These are phyloP conservation scores for Seiridium unicorne DNA, from an alignment of 2,329 filamentous ascomycete genomes.

Conservation along the genomic window DNA sequence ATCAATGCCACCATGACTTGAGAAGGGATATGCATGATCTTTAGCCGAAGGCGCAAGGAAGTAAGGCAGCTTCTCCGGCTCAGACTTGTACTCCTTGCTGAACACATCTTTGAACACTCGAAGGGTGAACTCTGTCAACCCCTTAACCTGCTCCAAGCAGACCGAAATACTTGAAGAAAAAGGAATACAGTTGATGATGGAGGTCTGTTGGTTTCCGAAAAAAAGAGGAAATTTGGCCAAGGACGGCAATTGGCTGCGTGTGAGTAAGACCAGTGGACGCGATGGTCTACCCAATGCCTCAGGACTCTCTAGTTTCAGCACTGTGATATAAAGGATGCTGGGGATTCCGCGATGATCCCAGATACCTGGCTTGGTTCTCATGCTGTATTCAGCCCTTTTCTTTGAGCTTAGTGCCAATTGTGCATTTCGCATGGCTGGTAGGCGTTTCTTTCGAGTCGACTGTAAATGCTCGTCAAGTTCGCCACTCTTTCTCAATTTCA, in stretches of 20 bases:
- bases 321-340: conserved; percentile 55
- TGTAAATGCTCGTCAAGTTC: conserved; percentile 74
- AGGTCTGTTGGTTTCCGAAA: conserved; percentile 62
- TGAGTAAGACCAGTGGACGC: conserved; percentile 68
- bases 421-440: conserved; percentile 86
- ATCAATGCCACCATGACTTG: conserved; percentile 14
- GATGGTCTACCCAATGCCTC: conserved; percentile 57
- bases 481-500: conserved; percentile 62
- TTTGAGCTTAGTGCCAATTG: conserved; percentile 78
- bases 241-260: conserved; percentile 60
- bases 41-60: conserved; percentile 66
- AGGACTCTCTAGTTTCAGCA: conserved; percentile 58
- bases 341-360: conserved; percentile 60
- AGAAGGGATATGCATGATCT: conserved; percentile 28
- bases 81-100: conserved; percentile 76
- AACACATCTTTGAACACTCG: conserved; percentile 80
- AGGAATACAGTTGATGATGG: conserved; percentile 51
- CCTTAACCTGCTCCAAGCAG: conserved; percentile 41
- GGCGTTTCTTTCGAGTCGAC: conserved; percentile 67
- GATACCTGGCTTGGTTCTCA: conserved; percentile 74
- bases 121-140: conserved; percentile 71
- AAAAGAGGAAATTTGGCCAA: conserved; percentile 71
- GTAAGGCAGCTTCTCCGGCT: conserved; percentile 69
- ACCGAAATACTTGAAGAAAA: conserved; percentile 43
- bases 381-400: conserved; percentile 70